Evolutionary conservation across 441 rosid genomes (phyloP), one percentile per base, ranked within the genome.

Genomic region (Brassica hybrid): DNA sequence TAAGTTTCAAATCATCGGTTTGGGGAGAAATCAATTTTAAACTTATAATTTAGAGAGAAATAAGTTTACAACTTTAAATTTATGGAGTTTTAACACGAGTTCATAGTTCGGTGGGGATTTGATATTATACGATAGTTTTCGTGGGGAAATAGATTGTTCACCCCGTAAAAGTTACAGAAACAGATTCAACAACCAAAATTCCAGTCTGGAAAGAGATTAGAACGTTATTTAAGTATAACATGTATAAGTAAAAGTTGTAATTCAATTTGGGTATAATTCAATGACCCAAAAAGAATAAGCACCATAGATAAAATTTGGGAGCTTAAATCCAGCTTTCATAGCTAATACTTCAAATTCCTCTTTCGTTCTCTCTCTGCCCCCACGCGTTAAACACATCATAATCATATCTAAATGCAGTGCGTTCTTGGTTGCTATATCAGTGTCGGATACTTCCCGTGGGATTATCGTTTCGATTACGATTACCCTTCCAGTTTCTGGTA

Each of bases 331-430:
- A 0, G 74, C 65, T 70, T 57, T 8, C 21, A 8, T 12, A 18
- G 65, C 74, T 43, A 57, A 57, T 13, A 70, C 65, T 1, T 19
- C 36, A 70, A 57, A 36, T 23, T 36, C 74, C 18, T 70, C 54
- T 5, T 70, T 8, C 5, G n/a, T 57, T 36, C 54, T 70, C 56
- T 70, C 74, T 70, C 23, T 50, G 8, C 74, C n/a, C 4, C 38
- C 74, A 19, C 32, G n/a, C 1, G 52, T 71, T 58, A 21, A 0
- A 54, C 25, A 2, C 66, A 71, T 71, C 57, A 71, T 58, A 1
- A 1, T 7, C 38, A 71, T 7, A 38, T 71, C 65, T n/a, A 0
- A 3, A 38, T 23, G 14, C 19, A 70, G n/a, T 17, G 65, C 1
- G 10, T 13, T 57, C 13, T 70, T 70, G 13, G 73, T 70, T 34